Base-by-base conservation (phyloP, 2,329 filamentous ascomycete species). In the Ceratocystis cacaofunesta region DNA sequence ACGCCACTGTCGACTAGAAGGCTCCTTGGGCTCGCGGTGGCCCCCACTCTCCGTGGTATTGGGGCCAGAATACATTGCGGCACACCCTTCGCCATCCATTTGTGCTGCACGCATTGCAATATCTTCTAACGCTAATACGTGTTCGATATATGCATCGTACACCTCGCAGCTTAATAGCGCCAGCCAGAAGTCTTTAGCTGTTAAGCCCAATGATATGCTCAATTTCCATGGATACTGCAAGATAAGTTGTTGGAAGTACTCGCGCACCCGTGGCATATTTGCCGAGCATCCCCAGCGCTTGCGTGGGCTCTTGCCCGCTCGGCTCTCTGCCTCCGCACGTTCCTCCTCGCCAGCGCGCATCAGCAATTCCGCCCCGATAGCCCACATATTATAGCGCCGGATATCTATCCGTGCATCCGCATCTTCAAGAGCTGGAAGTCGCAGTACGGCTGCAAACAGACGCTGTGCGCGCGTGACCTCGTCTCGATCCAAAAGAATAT, bases 131-230 rank as follows among this genome's bases (percentile, higher is more conserved):
- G 75, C 79, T 62, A 72, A 71, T 65, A 73, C 76, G 71, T 81
- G 81, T 76, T 85, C 85, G 60, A 83, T 78, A 71, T 89, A 83
- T 1, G 85, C 78, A 68, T 88, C 84, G 72, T 90, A 92, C 63
- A 96, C 82, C 82, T 94, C 92, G 58, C 90, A 82, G 61, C 85
- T 85, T 70, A 92, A 86, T 76, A 95, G 82, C 15, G 88, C 87
- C 15, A 89, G 85, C 76, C 90, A 92, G 73, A 96, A 95, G 68
- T 90, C 85, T 46, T 88, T 72, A 10, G 89, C 85, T 43, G 44
- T 62, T 30, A 66, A 12, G 8, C 50, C 50, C 44, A 43, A 25
- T 69, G 84, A 87, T 52, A 86, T 75, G 2, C 79, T 76, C 62
- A 82, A 76, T 70, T 85, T 83, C 77, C 87, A 86, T 5, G 90